Base-by-base conservation (phyloP, 257 asterid genomes). In the Fraxinus americana region DNA sequence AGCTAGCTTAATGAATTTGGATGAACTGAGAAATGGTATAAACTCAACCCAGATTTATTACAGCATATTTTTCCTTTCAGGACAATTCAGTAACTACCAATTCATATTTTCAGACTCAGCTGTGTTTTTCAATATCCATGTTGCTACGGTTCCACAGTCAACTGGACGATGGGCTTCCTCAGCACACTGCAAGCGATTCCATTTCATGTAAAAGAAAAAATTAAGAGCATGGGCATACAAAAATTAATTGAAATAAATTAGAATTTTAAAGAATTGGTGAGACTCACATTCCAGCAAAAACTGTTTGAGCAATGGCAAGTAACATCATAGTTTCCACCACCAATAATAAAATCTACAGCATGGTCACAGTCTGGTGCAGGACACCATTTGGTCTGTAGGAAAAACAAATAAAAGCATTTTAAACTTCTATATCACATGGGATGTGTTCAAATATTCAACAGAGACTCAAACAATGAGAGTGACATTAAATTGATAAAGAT, bases 321-420 rank as follows among this genome's bases (percentile, higher is more conserved):
- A 75, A 94, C 92, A 78, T 94, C 99, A 82, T 86, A 91, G 82
- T 86, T 94, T 76, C 96, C 97, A 86, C 98, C 85, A 75, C 99
- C 98, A 75, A 88, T 89, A 71, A 83, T 85, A 85, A 86, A 94
- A 77, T 94, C 97, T 73, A 92, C 97, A 78, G 94, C 97, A 82
- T 85, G 91, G 78, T 92, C 98, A 86, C 98, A 94, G 54, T 97
- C 98, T 63, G 97, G 98, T 81, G 94, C 97, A 4, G 98, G 98
- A 81, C 98, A 94, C 98, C 97, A 94, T 85, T 94, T 94, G 29
- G 92, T 92, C 98, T 94, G 87, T 67, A 70, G 69, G 66, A 45
- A 63, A 75, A 77, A 69, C 32, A 75, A 79, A 70, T 13, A 50
- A 71, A 75, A 77, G 70, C 67, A 77, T 70, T 35, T 67, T 68